Percentiles rank a stretch among this genome's conserved stretches.
phyloP scores from a whole-genome alignment of 768 basidiomycete genomes.

The Pleurotus sapidus region DNA sequence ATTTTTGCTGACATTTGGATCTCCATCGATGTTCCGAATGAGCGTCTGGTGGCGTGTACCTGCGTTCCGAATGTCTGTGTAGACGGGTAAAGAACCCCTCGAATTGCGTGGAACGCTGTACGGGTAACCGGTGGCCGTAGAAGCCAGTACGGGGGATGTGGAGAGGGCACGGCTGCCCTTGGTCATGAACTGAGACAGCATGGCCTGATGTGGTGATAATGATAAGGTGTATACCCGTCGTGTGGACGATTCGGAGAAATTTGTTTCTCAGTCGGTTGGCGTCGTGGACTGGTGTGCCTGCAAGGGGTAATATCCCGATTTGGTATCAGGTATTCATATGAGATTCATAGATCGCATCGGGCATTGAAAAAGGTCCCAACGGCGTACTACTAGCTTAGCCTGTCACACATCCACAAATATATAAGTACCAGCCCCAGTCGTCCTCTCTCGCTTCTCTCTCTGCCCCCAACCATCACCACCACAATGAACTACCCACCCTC shows the following conservation, averaged over 20 bases:
- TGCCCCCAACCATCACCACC: slow-evolving; percentile 11
- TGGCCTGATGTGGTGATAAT: slow-evolving; percentile 9
- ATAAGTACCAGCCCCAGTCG: slow-evolving; percentile 19
- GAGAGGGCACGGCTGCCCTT: too few relatives aligned
- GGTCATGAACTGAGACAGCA: too few relatives aligned
- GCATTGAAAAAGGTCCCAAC: neutral
- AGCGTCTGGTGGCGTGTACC: slow-evolving; percentile 56
- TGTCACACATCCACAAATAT: slow-evolving; percentile 21
- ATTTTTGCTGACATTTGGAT: slow-evolving; percentile 41
- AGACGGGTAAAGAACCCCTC: slow-evolving; percentile 69
- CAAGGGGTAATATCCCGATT: slow-evolving; percentile 1
- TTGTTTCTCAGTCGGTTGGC: neutral
- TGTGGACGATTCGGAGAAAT: neutral
- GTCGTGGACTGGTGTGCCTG: neutral
- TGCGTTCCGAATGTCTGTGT: slow-evolving; percentile 68
- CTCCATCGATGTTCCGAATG: slow-evolving; percentile 70
- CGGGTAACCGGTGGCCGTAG: slow-evolving; percentile 18
- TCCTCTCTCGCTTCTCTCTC: slow-evolving; percentile 11
- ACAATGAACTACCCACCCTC: slow-evolving; percentile 20
- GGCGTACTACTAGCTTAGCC: slow-evolving; percentile 11
- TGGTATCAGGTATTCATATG: neutral
- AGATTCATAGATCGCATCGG: slow-evolving; percentile 2
- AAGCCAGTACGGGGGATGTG: slow-evolving; percentile 6
- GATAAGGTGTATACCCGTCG: neutral
- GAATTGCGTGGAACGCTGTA: slow-evolving; percentile 70